Conservation (phyloP, 768 basidiomycete genomes). For the Pleurotus sapidus region DNA sequence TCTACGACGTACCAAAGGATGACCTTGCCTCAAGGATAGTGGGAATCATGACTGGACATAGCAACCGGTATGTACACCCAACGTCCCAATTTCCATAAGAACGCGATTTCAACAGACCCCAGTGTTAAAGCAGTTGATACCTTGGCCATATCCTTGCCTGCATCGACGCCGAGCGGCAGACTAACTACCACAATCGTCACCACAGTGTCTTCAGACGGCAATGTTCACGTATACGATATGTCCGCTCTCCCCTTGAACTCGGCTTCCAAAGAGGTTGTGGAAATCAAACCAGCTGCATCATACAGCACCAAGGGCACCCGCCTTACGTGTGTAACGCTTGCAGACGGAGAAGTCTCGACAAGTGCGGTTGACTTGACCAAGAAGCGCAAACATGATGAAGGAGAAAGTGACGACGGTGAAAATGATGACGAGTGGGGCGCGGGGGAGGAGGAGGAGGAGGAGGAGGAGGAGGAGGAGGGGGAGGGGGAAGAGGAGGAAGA, state of each 20-base stretch:
- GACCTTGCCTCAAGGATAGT: constrained; percentile 52
- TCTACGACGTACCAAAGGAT: constrained; percentile 63
- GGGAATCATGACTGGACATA: constrained; percentile 76
- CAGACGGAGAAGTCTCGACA: constrained; percentile 40
- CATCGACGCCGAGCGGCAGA: constrained; percentile 16
- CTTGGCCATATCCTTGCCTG: constrained; percentile 56
- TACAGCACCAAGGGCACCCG: constrained; percentile 89
- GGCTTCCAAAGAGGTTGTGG: constrained; percentile 17
- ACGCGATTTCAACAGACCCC: constrained; percentile 7
- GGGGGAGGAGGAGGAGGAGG: constrained; percentile 14
- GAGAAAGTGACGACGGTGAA: constrained; percentile 25
- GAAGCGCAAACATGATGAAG: constrained; percentile 31
- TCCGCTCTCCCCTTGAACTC: constrained; percentile 36
- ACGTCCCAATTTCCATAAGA: neutral
- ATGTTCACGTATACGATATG: constrained; percentile 75
- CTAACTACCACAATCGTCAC: constrained; percentile 56
- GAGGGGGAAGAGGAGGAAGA: too few species aligned
- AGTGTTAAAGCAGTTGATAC: constrained; percentile 84
- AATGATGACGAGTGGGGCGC: constrained; percentile 24
- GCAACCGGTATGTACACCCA: constrained; percentile 67
- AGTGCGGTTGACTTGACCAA: constrained; percentile 13
- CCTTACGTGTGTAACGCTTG: constrained; percentile 69
- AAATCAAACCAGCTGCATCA: constrained; percentile 53
- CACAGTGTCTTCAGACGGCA: constrained; percentile 90
- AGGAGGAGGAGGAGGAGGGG: constrained; percentile 20